These are phyloP conservation scores for Hermanozyma aechmeae DNA, from an alignment of 805 yeast species.

Conservation along the genomic window DNA sequence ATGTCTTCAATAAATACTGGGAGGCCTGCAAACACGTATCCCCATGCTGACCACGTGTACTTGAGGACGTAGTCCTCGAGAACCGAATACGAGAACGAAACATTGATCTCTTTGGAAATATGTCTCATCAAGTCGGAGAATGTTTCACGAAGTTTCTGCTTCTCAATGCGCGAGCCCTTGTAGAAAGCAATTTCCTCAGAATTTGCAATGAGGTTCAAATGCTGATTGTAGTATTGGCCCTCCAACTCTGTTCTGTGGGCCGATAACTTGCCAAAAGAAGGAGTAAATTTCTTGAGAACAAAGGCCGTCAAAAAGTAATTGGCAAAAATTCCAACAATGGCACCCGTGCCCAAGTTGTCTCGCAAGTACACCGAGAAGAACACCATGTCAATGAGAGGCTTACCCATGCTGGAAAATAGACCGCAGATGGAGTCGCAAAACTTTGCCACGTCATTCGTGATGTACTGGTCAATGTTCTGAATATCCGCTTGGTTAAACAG, in stretches of 20 bases:
- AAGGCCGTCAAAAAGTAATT: conserved; percentile 78
- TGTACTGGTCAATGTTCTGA: conserved; percentile 76
- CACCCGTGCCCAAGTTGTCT: conserved; percentile 81
- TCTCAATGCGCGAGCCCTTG: conserved; percentile 79
- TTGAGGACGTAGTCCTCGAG: conserved; percentile 82
- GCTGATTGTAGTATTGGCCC: conserved; percentile 83
- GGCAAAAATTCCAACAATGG: conserved; percentile 69
- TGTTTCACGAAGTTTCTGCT: conserved; percentile 48
- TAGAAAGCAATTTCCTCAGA: conserved; percentile 93
- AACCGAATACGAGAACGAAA: conserved; percentile 59
- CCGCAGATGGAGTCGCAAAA: conserved; percentile 78
- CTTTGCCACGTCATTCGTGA: conserved; percentile 74
- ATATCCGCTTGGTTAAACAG: conserved; percentile 46
- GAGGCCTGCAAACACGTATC: conserved; percentile 82
- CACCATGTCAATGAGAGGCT: conserved; percentile 79
- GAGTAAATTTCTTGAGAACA: conserved; percentile 63
- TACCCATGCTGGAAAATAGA: conserved; percentile 81
- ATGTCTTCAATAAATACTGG: conserved; percentile 67
- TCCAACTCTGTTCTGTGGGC: conserved; percentile 69
- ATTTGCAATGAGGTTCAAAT: conserved; percentile 74
- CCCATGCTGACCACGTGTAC: conserved; percentile 91
- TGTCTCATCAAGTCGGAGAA: conserved; percentile 50
- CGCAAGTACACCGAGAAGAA: conserved; percentile 78
- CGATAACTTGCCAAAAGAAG: conserved; percentile 74
- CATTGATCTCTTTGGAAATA: conserved; percentile 42